These are phyloP conservation scores for Coemansia pectinata DNA, from an alignment of 192 early-diverging fungal species.

Conservation along the genomic window DNA sequence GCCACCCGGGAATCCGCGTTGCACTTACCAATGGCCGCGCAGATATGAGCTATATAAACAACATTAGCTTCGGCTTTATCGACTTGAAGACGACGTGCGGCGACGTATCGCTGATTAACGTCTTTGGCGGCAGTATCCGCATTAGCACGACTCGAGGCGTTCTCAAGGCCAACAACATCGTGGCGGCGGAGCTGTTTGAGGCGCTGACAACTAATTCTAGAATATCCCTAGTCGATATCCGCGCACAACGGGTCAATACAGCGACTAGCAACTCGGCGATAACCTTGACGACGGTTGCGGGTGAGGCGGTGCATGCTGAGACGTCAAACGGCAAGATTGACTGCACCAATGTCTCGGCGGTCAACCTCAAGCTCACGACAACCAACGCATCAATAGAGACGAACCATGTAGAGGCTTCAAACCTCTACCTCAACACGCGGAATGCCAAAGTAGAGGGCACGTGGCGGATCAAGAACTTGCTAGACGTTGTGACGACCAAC, in stretches of 20 bases:
- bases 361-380: conserved; percentile 11
- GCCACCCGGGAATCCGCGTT: conserved; percentile 27
- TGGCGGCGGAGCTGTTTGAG: neutral
- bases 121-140: neutral
- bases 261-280: conserved; percentile 15
- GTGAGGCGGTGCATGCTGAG: neutral
- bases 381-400: conserved; percentile 17
- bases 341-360: conserved; percentile 5
- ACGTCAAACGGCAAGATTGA: conserved; percentile 18
- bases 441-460: conserved; percentile 26
- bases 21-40: conserved; percentile 20
- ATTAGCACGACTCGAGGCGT: conserved; percentile 10
- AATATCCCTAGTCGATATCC: conserved; percentile 9
- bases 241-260: neutral
- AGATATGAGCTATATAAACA: conserved; percentile 16
- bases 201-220: conserved; percentile 20
- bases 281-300: neutral
- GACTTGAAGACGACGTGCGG: conserved; percentile 11
- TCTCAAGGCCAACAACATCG: conserved; percentile 6
- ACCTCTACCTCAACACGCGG: conserved; percentile 12
- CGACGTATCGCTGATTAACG: conserved; percentile 8
- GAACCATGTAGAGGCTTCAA: neutral
- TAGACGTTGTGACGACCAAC: conserved; percentile 26
- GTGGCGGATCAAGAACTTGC: conserved; percentile 13
- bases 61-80: conserved; percentile 22